Evolutionary conservation across 495 filamentous ascomycete species (phyloP), one percentile per base, ranked within the genome.

Genomic region (Halenospora varia): DNA sequence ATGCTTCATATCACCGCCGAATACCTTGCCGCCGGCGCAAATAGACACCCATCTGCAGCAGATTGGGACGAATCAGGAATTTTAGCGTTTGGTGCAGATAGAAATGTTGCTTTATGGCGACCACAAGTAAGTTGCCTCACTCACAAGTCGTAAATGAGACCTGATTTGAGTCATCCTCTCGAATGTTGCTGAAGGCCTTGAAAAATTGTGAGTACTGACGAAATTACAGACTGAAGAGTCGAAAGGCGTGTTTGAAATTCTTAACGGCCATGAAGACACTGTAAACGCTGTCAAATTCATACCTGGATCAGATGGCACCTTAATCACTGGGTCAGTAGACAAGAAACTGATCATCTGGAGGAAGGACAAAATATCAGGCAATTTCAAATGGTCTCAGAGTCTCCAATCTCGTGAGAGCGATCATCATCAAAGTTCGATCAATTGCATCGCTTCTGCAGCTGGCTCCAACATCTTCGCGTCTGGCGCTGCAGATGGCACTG

Each of bases 221-320:
- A 26, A 2, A 53, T 10, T 20, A 20, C 26, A 66, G 63, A 49
- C 42, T 19, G 18, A 19, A 45, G 53, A 54, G 4, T 55, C 49
- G 8, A 53, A 68, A 29, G 91, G 92, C 15, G 77, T 96, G 10
- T 78, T 77, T 26, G 70, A 73, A 6, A 77, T 96, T 6, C 78
- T 98, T n/a, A 78, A 81, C 25, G 92, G 91, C 18, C 94, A 98
- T 68, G 82, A 77, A 23, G 88, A 89, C 62, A 82, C 78, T 57
- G 91, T 98, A 56, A 93, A 88, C 67, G 92, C 81, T 49, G 85
- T 97, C 52, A 88, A 82, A 65, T 95, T 97, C 66, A 80, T 92
- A 53, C 66, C 74, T 65, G 68, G 73, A 54, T 71, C 76, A 10
- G 71, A 67, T 18, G 74, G 70, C 24, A 77, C 73, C 24, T 71